Base-by-base conservation (phyloP, 1,139 yeast genomes). In the Candida pseudoviswanathii region DNA sequence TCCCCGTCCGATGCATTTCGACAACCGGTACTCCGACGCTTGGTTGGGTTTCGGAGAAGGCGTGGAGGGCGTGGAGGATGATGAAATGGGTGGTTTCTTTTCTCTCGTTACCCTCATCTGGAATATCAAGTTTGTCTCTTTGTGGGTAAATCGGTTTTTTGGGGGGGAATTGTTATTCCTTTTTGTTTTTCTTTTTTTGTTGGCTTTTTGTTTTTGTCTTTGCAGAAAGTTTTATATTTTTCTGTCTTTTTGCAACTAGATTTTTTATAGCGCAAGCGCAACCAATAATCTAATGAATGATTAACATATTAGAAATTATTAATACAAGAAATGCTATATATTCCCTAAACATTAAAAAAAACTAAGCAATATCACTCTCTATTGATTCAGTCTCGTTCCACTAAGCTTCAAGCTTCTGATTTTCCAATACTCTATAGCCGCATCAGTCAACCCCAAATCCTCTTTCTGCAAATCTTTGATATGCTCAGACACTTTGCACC, bases 1-100 rank as follows among this genome's bases (percentile, higher is more conserved):
- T 1, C 97, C 97, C 53, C 81, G 75, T 0, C 97, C 97, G 36
- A 88, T 81, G 59, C 91, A 84, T 51, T 82, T 78, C 45, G 77
- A 65, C 39, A 85, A 58, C 6, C 67, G 65, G 59, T 75, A 84
- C 40, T 48, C 50, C 8, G 33, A 45, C 10, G 8, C 27, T 25
- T 42, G 39, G 8, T 21, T 21, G 2, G 31, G 27, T 10, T n/a
- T 21, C 2, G 48, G 37, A n/a, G 53, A 44, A 29, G 26, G 9
- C 3, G 40, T 5, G 9, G 48, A 33, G 3, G 21, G 25, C 11
- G 4, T 4, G 7, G 7, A 10, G 4, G 30, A 16, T 16, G 16
- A 16, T 16, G 16, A 30, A 44, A 37, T 25, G 3, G 8, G 10
- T 6, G 25, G 40, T 26, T 32, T 44, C 29, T 30, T 30, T 2